Conservation (phyloP, 2,329 filamentous ascomycete genomes). For the Penicillium frequentans region DNA sequence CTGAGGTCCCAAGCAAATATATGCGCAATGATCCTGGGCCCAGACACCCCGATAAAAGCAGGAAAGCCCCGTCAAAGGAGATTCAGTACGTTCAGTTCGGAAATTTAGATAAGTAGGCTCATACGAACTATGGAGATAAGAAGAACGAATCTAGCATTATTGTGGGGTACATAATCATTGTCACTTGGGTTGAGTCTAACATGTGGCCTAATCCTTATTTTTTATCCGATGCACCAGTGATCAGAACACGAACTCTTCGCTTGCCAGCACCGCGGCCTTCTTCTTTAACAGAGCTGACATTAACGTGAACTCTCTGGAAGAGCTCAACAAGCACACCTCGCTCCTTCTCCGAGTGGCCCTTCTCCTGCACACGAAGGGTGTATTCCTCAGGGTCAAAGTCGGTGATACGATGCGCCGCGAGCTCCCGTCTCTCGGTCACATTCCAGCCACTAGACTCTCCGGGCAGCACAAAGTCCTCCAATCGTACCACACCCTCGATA, state of each 20-base stretch:
- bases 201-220: background rate
- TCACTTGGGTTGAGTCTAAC: background rate
- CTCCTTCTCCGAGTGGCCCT: conserved; percentile 42
- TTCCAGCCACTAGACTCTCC: conserved; percentile 48
- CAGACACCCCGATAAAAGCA: too few relatives aligned
- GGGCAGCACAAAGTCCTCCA: conserved; percentile 76
- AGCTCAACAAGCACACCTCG: conserved; percentile 65
- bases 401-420: conserved; percentile 61
- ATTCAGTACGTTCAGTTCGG: too few relatives aligned
- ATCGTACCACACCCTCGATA: conserved; percentile 85
- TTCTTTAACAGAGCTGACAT: conserved; percentile 90
- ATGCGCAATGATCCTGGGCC: too few relatives aligned
- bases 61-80: too few relatives aligned
- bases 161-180: background rate
- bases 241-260: conserved; percentile 59
- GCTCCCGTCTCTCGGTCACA: conserved; percentile 33
- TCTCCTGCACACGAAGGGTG: conserved; percentile 62
- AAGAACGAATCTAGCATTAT: background rate
- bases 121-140: background rate
- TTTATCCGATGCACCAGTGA: conserved; percentile 22
- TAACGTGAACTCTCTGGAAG: conserved; percentile 88
- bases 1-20: too few relatives aligned
- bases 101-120: background rate
- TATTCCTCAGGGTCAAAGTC: conserved; percentile 86
- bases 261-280: conserved; percentile 81